These are phyloP conservation scores for Toxicodendron radicans DNA, from an alignment of 345 rosid genomes.

Conservation along the genomic window DNA sequence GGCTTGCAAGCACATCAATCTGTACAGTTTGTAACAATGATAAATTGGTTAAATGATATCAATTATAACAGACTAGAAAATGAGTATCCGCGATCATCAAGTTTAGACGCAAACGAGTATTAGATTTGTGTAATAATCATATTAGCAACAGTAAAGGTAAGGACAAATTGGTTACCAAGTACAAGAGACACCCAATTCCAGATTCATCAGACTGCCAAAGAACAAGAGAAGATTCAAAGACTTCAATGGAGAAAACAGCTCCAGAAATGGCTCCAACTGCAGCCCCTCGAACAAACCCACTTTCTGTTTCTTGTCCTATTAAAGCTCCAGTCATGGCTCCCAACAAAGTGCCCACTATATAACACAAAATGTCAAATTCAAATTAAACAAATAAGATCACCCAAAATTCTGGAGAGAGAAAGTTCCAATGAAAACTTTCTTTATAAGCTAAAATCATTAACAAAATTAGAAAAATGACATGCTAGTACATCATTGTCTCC, in stretches of 20 bases:
- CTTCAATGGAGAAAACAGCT: constrained; percentile 98
- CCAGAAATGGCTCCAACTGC: constrained; percentile 99
- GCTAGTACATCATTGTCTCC: not conserved
- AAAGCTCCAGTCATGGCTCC: constrained; percentile 99
- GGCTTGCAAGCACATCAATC: constrained; percentile 98
- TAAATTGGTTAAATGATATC: constrained; percentile 11
- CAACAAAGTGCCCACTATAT: constrained; percentile 89
- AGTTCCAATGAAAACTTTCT: constrained; percentile 1
- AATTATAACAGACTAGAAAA: not conserved
- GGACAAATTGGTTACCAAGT: constrained; percentile 65
- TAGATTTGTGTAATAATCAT: not conserved
- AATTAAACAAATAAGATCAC: not conserved
- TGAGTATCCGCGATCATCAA: not conserved
- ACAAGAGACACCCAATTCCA: constrained; percentile 81
- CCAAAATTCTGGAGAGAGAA: constrained; percentile 8
- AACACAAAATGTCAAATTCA: constrained; percentile 16
- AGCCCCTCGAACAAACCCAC: constrained; percentile 96
- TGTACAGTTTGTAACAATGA: constrained; percentile 34
- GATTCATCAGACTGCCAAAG: constrained; percentile 98
- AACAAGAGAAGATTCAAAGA: constrained; percentile 91
- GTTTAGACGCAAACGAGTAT: not conserved
- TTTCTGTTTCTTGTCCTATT: constrained; percentile 99
- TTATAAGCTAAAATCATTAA: not conserved
- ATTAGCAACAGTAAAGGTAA: not conserved
- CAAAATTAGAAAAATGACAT: constrained; percentile 7